Evolutionary conservation across 2,329 filamentous ascomycete species (phyloP), one percentile per base, ranked within the genome.

Genomic region (Dactylellina cionopaga): DNA sequence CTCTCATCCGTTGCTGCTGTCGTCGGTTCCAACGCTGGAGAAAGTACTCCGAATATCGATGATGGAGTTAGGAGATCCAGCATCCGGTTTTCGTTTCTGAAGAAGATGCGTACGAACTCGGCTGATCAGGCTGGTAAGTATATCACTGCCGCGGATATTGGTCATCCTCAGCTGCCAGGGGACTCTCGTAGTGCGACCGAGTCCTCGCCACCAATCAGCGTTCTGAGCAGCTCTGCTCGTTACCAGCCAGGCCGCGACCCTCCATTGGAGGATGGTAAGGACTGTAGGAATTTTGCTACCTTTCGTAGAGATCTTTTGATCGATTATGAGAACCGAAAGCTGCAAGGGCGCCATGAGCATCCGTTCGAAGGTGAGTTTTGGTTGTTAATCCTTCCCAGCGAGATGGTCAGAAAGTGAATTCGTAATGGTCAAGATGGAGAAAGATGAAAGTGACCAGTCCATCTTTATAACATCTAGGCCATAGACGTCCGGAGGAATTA

Each of bases 301-400:
- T 72, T 19, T 11, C 27, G 39, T 17, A 51, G 66, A 13, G 66
- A 72, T 27, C 9, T 72, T 15, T 15, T 33, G n/a, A 17, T 25
- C 13, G 66, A 72, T 27, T 72, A 27, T 44, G 58, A 72, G 37
- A 64, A 59, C 15, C 43, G 66, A 24, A 64, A 31, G 19, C 52
- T 72, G 10, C 4, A 59, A n/a, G 66, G 66, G 9, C 60, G 27
- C 5, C 66, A 72, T 43, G 66, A 72, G 52, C 68, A 72, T 27
- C 68, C 68, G 11, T 31, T 65, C 1, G 68, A 72, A 58, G 68
- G 68, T 72, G 43, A 72, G 59, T 9, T 35, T n/a, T n/a, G n/a
- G n/a, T n/a, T n/a, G n/a, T n/a, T n/a, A n/a, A n/a, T n/a, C n/a
- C n/a, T n/a, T n/a, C n/a, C n/a, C n/a, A n/a, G n/a, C n/a, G n/a